A percentile compares a stretch with the other conserved stretches of the same genome.
Evolutionary conservation across 148 eudicot species (phyloP).

Genomic region (Gaultheria prostrata): DNA sequence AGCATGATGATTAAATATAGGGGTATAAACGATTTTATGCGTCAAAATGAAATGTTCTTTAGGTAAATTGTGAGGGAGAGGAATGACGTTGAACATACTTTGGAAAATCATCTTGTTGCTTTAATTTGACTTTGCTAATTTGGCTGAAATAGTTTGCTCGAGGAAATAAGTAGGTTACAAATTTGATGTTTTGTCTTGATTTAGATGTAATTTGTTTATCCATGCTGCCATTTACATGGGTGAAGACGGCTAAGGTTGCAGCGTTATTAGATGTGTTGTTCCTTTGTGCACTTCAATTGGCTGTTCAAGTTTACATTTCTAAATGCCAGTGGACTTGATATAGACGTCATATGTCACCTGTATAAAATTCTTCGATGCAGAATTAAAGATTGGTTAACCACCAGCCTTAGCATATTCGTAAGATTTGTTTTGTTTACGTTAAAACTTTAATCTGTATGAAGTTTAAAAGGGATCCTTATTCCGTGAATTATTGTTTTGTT

Average conservation of each 20-base stretch:
- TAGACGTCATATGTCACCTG: neutral
- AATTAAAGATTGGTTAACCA: neutral
- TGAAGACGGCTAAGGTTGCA: neutral
- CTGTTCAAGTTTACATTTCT: neutral
- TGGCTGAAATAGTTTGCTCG: conserved; percentile 9
- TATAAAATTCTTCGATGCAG: neutral
- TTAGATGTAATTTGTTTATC: neutral
- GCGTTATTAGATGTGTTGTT: neutral
- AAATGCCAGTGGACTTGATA: neutral
- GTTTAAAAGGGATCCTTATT: neutral
- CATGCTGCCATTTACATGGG: neutral
- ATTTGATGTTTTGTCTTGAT: neutral
- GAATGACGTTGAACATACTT: neutral
- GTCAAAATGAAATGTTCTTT: neutral
- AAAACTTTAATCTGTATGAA: neutral
- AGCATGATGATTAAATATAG: neutral
- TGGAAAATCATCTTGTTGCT: neutral
- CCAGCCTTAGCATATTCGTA: neutral
- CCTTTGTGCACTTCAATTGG: neutral
- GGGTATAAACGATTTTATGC: neutral
- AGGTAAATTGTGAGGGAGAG: neutral
- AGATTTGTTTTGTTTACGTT: neutral
- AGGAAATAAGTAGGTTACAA: conserved; percentile 1
- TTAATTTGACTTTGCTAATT: neutral
- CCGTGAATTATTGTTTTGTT: neutral